A percentile compares a stretch with the other conserved stretches of the same genome.
Evolutionary conservation across 2,329 filamentous ascomycete genomes (phyloP).

Genomic region (Knufia petricola): DNA sequence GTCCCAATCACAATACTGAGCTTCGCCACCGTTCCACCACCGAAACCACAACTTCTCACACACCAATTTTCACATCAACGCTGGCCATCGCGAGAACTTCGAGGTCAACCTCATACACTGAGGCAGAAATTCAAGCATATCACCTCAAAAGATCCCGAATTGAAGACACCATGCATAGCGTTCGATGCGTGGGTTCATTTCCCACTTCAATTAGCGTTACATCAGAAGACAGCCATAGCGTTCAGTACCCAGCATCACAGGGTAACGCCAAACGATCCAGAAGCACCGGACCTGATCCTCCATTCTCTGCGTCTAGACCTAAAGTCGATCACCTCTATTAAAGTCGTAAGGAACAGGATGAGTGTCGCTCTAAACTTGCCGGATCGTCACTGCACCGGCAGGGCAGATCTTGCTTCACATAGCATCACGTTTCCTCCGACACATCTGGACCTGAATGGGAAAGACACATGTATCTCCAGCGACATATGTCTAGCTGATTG

Average conservation of each 20-base stretch:
- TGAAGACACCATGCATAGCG: constrained; percentile 1
- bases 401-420: background rate
- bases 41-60: background rate
- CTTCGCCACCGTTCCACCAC: background rate
- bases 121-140: constrained; percentile 8
- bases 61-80: background rate
- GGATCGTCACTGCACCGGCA: background rate
- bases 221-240: background rate
- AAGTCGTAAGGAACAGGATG: background rate
- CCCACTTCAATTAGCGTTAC: background rate
- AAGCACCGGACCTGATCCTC: constrained; percentile 2
- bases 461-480: background rate
- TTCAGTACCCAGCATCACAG: constrained; percentile 1
- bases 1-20: background rate
- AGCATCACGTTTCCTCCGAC: background rate
- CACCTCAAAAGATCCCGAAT: background rate
- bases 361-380: no score
- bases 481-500: background rate
- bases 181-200: constrained; percentile 2
- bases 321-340: background rate
- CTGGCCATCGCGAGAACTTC: constrained; percentile 1
- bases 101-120: background rate
- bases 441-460: background rate
- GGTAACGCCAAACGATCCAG: constrained; percentile 1
- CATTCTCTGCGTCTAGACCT: background rate